Evolutionary conservation across 331 rosid genomes (phyloP), one percentile per base, ranked within the genome.

Genomic region (Dryas integrifolia): DNA sequence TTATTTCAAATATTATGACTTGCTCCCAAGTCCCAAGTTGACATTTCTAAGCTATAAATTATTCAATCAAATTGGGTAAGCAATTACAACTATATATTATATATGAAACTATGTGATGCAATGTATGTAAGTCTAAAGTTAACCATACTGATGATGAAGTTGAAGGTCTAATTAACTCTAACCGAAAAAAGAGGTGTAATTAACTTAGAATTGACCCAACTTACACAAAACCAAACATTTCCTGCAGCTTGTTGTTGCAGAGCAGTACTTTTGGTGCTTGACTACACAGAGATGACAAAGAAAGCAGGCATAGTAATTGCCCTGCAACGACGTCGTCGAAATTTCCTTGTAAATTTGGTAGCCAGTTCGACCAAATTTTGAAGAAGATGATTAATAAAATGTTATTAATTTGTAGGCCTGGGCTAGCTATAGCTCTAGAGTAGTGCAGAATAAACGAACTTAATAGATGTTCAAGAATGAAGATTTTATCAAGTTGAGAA

Each of bases 211-310:
- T 46, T 58, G 58, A 72, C 9, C 24, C 41, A 43, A 70, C 75
- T 57, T 57, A 70, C 75, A 57, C 53, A 11, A 69, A 59, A 69
- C 63, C 14, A 40, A 16, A 47, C 24, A 53, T 12, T 45, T 30
- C 56, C 65, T 21, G 52, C 64, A 55, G 41, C 62, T 41, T 69
- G 64, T 53, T 70, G 26, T 35, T 55, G 74, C 24, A 3, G 67
- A 56, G 13, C 35, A 58, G n/a, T 62, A 30, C 35, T 4, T 70
- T 6, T 24, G 55, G 53, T 56, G 74, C 65, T 43, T 7, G 55
- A 65, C 30, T 62, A 41, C 67, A n/a, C 67, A 62, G 68, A 18
- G 15, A 61, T 15, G 66, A 39, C 2, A 47, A 40, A 40, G 66
- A 61, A 2, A 30, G 35, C 2, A 30, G 35, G 35, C 35, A 30